Evolutionary conservation across 1,284 basidiomycete genomes (phyloP), one percentile per base, ranked within the genome.

Genomic region (Blastosporella zonata): DNA sequence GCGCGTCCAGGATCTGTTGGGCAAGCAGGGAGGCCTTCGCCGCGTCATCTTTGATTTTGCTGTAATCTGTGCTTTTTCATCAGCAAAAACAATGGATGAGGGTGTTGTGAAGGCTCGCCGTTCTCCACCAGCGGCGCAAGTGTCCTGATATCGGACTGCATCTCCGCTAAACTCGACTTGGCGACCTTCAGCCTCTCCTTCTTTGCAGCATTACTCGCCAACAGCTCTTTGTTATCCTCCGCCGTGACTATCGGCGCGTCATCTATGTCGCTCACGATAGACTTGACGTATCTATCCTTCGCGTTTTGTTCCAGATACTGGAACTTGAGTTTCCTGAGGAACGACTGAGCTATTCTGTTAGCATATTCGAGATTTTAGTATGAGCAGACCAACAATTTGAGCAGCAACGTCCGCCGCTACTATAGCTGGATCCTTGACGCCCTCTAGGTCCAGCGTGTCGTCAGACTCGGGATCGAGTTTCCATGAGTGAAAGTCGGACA

Each of bases 221-320:
- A 71, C 44, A 87, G 73, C 28, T 74, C 74, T 51, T 87, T 81
- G 58, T 91, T 92, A 55, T 87, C 84, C 20, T 85, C 84, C 6
- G 79, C 79, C 2, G 81, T 84, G 28, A 91, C 81, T 43, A 82
- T 77, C 3, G 84, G 84, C 0, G 88, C 87, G 51, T 90, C 86
- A 53, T 89, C 82, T 54, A 84, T 85, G 48, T 92, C 85, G 61
- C 84, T 88, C 43, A 92, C 86, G 56, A 93, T 91, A 0, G 81
- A 82, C 62, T 85, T 86, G 59, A 93, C 76, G 61, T 93, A 93
- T 64, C 86, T 82, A 55, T 90, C 81, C 63, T 93, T 93, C 2
- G 91, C 88, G 57, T 91, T 89, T 65, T 91, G 87, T 59, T 93
- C 90, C 18, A 93, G 71, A 59, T 90, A 92, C 54, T 87, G 85